These are phyloP conservation scores for carrot (Daucus carota) DNA, from an alignment of 129 eudicot genomes.

Conservation along the genomic window DH1_v3.0 NC_030386.2:5041001-5041500, in stretches of 20 bases:
- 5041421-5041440: neutral
- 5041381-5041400: neutral
- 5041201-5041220: neutral
- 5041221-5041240: neutral
- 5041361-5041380: neutral
- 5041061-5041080: constrained; percentile 24
- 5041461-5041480: neutral
- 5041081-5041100: constrained; percentile 27
- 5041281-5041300: neutral
- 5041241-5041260: neutral
- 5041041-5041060: constrained; percentile 22
- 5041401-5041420: neutral
- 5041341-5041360: neutral
- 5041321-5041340: neutral
- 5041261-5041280: neutral
- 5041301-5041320: neutral
- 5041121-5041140: constrained; percentile 20
- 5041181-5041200: neutral
- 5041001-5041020: neutral
- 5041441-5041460: neutral
- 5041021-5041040: constrained; percentile 20
- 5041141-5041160: neutral
- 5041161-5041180: neutral
- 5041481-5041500: neutral
- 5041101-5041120: constrained; percentile 19